Evolutionary conservation across 768 basidiomycete species (phyloP).

Genomic region (Leccinum obscurum): DNA sequence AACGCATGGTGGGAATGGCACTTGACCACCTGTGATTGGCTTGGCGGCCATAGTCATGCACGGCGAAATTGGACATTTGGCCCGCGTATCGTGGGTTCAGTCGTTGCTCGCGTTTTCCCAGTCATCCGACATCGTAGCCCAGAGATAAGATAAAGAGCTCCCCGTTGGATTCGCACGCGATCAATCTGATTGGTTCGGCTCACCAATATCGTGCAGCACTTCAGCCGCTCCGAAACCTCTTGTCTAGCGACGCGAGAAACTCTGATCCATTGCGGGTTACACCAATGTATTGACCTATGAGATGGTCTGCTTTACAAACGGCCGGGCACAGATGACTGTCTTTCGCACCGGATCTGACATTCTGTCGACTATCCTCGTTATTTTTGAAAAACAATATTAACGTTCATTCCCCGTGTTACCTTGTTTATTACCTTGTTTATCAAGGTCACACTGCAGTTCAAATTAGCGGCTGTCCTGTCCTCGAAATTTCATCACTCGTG

Average conservation of each 20-base stretch:
- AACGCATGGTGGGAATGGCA: not conserved
- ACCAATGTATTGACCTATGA: not conserved
- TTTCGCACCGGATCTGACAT: slow-evolving; percentile 1
- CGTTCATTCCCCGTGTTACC: not conserved
- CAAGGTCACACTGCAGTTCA: no score
- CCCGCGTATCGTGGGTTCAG: not conserved
- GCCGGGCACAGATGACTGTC: not conserved
- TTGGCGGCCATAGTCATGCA: not conserved
- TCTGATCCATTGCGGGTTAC: not conserved
- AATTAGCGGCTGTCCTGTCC: no score
- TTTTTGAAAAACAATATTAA: not conserved
- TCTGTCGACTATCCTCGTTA: not conserved
- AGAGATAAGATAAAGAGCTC: not conserved
- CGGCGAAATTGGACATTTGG: not conserved
- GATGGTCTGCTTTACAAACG: not conserved
- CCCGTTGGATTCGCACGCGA: not conserved
- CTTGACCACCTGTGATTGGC: not conserved
- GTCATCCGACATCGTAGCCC: slow-evolving; percentile 3
- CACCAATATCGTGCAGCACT: no score
- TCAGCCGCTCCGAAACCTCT: not conserved
- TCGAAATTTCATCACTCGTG: no score
- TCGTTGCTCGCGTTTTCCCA: not conserved
- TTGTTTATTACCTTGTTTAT: no score
- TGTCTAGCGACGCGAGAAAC: not conserved
- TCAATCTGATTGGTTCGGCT: not conserved